These are phyloP conservation scores for Cylindrotheca closterium DNA, from an alignment of 108 stramenopile genomes.

Conservation along the genomic window DNA sequence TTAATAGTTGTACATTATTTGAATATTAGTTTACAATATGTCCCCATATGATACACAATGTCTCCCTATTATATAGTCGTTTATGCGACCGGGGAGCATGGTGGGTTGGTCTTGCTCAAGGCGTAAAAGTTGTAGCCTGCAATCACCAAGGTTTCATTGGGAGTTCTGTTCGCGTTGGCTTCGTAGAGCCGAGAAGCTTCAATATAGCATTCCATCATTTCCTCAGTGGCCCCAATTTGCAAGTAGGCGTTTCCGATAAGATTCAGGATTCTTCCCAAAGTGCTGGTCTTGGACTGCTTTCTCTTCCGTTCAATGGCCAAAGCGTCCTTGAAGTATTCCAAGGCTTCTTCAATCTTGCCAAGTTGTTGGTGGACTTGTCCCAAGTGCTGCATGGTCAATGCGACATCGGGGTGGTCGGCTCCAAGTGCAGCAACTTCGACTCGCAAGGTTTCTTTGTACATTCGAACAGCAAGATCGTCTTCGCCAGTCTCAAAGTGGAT, in stretches of 20 bases:
- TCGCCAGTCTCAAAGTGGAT: slow-evolving; percentile 60
- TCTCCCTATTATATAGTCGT: slow-evolving; percentile 9
- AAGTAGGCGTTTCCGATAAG: slow-evolving; percentile 58
- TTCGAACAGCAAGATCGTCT: slow-evolving; percentile 47
- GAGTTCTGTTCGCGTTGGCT: slow-evolving; percentile 30
- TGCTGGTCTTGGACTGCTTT: not conserved
- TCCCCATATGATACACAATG: slow-evolving; percentile 17
- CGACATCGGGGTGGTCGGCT: slow-evolving; percentile 56
- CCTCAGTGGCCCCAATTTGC: slow-evolving; percentile 37
- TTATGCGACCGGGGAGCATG: slow-evolving; percentile 63
- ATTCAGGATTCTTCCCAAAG: slow-evolving; percentile 48
- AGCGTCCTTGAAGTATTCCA: slow-evolving; percentile 54
- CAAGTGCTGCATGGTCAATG: slow-evolving; percentile 54
- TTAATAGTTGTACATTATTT: too few species aligned
- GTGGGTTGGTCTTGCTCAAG: slow-evolving; percentile 53
- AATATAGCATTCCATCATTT: slow-evolving; percentile 53
- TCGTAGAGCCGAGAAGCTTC: slow-evolving; percentile 60
- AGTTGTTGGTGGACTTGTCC: slow-evolving; percentile 62
- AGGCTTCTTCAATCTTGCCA: slow-evolving; percentile 48
- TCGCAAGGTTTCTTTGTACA: slow-evolving; percentile 55
- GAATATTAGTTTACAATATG: too few species aligned
- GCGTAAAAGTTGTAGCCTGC: slow-evolving; percentile 54
- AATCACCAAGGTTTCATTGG: slow-evolving; percentile 34
- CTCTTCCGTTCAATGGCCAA: slow-evolving; percentile 42
- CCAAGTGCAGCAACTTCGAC: slow-evolving; percentile 53